These are phyloP conservation scores for Fusarium sp. DNA, from an alignment of 2,329 filamentous ascomycete species.

Conservation along the genomic window DNA sequence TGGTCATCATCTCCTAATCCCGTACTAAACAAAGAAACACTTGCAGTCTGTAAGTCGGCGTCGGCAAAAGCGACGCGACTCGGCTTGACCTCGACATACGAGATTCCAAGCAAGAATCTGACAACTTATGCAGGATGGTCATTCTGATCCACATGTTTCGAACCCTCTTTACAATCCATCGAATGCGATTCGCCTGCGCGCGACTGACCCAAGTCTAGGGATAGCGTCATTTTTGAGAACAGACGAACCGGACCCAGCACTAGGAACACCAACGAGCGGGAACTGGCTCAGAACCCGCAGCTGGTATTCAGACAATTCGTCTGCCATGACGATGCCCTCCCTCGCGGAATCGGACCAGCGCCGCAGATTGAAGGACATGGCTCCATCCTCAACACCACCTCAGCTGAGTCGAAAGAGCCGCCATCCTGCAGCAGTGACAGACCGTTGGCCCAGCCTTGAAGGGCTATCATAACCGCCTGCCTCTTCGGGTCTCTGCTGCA, in stretches of 20 bases:
- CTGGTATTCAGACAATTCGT: constrained; percentile 1
- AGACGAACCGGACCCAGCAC: neutral
- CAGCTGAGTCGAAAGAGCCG: neutral
- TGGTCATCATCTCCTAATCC: constrained; percentile 33
- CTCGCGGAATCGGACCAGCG: constrained; percentile 10
- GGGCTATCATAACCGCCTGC: constrained; percentile 6
- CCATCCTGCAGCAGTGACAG: constrained; percentile 9
- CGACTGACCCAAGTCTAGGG: neutral
- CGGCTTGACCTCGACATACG: neutral
- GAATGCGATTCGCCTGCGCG: neutral
- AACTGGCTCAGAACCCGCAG: neutral
- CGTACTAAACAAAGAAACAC: neutral
- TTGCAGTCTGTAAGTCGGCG: neutral
- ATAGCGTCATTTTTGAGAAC: neutral
- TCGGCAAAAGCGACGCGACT: neutral
- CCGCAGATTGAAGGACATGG: constrained; percentile 22
- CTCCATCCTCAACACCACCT: constrained; percentile 27
- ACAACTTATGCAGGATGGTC: neutral
- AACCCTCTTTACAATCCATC: constrained; percentile 8
- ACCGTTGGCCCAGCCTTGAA: neutral
- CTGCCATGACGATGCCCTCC: constrained; percentile 11
- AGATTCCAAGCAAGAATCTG: neutral
- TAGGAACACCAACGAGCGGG: neutral
- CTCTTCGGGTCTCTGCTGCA: constrained; percentile 24
- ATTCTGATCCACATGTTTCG: neutral